These are phyloP conservation scores for Opeltia flavorubescens DNA, from an alignment of 495 filamentous ascomycete genomes.

Conservation along the genomic window DNA sequence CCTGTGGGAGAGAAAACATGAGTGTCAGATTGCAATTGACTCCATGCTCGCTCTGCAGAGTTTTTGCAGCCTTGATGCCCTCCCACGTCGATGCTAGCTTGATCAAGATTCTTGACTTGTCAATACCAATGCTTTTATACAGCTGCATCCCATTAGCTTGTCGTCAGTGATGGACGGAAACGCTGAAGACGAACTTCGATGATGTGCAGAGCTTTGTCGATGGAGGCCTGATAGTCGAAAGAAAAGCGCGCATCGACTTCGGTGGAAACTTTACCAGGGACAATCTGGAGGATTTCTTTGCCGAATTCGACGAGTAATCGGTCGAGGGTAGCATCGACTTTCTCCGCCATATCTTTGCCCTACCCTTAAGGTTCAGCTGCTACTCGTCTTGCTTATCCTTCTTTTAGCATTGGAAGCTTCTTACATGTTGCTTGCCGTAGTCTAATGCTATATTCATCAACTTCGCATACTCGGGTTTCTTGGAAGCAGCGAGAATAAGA, in stretches of 20 bases:
- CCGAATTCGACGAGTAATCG: conserved; percentile 95
- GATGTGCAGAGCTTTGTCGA: conserved; percentile 94
- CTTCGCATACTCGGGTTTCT: conserved; percentile 92
- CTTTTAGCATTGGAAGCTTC: too few relatives aligned
- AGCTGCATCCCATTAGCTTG: conserved; percentile 38
- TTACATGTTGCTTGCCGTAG: conserved; percentile 66
- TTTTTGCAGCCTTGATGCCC: conserved; percentile 93
- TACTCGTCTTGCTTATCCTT: too few relatives aligned
- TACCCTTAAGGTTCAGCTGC: conserved; percentile 12
- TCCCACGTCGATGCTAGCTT: conserved; percentile 58
- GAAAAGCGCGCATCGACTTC: conserved; percentile 96
- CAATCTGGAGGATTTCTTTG: conserved; percentile 90
- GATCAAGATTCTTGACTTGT: conserved; percentile 72
- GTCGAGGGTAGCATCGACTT: conserved; percentile 77
- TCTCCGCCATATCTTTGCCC: conserved; percentile 47
- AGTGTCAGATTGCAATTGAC: conserved; percentile 98
- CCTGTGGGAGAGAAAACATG: conserved; percentile 94
- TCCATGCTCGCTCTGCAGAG: conserved; percentile 81
- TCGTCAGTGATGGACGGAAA: neutral
- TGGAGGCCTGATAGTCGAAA: conserved; percentile 82
- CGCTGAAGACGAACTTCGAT: conserved; percentile 61
- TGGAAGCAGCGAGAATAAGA: conserved; percentile 90
- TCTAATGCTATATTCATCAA: conserved; percentile 78
- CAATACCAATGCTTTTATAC: conserved; percentile 81
- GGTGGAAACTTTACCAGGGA: conserved; percentile 96